These are phyloP conservation scores for Chalara sp. DNA, from an alignment of 2,329 filamentous ascomycete species.

Conservation along the genomic window DNA sequence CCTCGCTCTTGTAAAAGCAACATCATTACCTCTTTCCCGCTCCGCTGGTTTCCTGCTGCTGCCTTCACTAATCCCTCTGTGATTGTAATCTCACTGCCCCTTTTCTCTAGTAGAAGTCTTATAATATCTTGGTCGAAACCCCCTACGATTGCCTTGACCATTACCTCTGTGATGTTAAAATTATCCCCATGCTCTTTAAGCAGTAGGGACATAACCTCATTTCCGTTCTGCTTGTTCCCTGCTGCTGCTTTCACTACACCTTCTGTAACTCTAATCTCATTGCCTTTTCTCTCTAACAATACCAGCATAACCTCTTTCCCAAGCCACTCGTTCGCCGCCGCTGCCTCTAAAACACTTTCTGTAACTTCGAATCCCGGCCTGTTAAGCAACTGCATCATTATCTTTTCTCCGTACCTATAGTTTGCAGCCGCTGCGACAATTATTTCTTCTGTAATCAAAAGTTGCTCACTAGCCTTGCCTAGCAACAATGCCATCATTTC, in stretches of 20 bases:
- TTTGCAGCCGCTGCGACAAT: not conserved
- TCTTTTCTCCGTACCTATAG: not conserved
- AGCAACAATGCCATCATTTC: not conserved
- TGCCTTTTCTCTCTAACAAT: not conserved
- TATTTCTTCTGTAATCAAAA: not conserved
- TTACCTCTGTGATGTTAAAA: not conserved
- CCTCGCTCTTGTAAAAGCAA: no score
- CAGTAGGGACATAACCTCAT: not conserved
- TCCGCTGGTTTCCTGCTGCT: not conserved
- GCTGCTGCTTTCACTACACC: slow-evolving; percentile 3
- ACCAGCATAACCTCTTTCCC: not conserved
- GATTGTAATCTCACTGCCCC: not conserved
- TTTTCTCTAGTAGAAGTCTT: not conserved
- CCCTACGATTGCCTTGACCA: not conserved
- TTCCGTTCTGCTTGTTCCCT: not conserved
- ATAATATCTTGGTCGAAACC: not conserved
- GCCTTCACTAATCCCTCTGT: not conserved
- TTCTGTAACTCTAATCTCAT: slow-evolving; percentile 3
- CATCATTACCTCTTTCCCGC: not conserved
- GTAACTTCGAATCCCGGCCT: not conserved
- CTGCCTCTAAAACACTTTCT: not conserved
- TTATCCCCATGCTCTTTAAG: not conserved
- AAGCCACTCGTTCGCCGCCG: not conserved
- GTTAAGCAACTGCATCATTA: not conserved
- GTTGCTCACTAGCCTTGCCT: not conserved